phyloP scores from a whole-genome alignment of 1,139 yeast genomes.

The Taphrina populina region DNA sequence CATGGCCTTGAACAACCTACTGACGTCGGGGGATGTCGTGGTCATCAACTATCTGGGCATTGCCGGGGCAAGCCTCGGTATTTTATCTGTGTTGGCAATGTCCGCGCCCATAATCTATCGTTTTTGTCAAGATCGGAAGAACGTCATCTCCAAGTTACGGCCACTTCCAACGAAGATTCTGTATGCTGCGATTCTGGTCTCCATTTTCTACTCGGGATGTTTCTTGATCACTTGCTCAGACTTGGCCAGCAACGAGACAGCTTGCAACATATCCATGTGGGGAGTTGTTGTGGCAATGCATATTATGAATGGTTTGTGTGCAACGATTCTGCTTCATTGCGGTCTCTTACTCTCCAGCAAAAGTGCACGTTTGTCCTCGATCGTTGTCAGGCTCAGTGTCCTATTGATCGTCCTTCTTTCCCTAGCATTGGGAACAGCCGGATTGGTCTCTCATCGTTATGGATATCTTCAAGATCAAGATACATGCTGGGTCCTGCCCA shows the following conservation, averaged over 20 bases:
- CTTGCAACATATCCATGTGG: conserved; percentile 20
- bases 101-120: no score
- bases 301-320: conserved; percentile 11
- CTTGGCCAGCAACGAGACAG: not conserved
- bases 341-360: conserved; percentile 11
- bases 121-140: no score
- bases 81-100: no score
- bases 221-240: conserved; percentile 8
- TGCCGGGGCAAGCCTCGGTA: conserved; percentile 5
- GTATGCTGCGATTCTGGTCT: conserved; percentile 1
- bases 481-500: conserved; percentile 22
- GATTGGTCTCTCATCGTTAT: not conserved
- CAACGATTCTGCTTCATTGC: conserved; percentile 14
- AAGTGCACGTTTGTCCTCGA: not conserved
- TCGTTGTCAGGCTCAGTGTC: not conserved
- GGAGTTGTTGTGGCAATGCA: conserved; percentile 2
- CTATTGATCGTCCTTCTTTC: not conserved
- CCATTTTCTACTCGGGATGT: conserved; percentile 5
- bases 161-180: conserved; percentile 2
- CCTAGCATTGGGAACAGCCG: conserved; percentile 12
- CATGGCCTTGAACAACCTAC: not conserved
- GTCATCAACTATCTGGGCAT: conserved; percentile 34
- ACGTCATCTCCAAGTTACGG: no score
- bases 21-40: not conserved
- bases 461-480: conserved; percentile 10